phyloP scores from a whole-genome alignment of 2,329 filamentous ascomycete genomes.

The Neobulgaria alba region DNA sequence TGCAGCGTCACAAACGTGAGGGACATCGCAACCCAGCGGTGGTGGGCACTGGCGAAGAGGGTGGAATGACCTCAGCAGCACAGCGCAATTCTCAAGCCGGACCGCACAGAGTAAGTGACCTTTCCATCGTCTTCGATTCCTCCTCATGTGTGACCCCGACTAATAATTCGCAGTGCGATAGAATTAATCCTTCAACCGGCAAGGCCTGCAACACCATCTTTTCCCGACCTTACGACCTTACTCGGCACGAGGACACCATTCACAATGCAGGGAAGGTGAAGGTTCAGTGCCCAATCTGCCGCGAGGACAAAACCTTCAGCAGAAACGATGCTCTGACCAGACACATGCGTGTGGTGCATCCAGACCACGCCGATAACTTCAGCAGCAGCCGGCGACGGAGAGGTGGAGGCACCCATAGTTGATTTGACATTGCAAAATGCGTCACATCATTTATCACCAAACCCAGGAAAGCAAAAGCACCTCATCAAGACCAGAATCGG shows the following conservation, averaged over 20 bases:
- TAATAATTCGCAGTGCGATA: conserved; percentile 50
- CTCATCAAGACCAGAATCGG: too few relatives aligned
- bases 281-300: conserved; percentile 85
- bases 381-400: conserved; percentile 38
- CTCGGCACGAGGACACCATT: conserved; percentile 93
- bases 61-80: conserved; percentile 41
- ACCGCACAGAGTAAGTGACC: conserved; percentile 55
- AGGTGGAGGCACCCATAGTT: conserved; percentile 9
- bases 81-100: conserved; percentile 80
- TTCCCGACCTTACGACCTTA: conserved; percentile 92
- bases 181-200: conserved; percentile 88
- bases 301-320: conserved; percentile 95
- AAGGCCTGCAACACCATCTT: conserved; percentile 94
- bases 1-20: conserved; percentile 95
- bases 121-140: not conserved
- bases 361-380: conserved; percentile 78
- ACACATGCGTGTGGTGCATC: conserved; percentile 91
- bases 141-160: not conserved
- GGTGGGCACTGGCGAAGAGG: conserved; percentile 20
- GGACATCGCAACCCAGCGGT: conserved; percentile 70
- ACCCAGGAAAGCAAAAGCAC: not conserved
- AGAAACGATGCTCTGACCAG: conserved; percentile 88
- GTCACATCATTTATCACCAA: not conserved
- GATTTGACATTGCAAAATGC: conserved; percentile 1
- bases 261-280: conserved; percentile 94